Percentiles rank a stretch among this genome's conserved stretches.
Evolutionary conservation across 345 rosid species (phyloP).

Genomic region (Populus ilicifolia): DNA sequence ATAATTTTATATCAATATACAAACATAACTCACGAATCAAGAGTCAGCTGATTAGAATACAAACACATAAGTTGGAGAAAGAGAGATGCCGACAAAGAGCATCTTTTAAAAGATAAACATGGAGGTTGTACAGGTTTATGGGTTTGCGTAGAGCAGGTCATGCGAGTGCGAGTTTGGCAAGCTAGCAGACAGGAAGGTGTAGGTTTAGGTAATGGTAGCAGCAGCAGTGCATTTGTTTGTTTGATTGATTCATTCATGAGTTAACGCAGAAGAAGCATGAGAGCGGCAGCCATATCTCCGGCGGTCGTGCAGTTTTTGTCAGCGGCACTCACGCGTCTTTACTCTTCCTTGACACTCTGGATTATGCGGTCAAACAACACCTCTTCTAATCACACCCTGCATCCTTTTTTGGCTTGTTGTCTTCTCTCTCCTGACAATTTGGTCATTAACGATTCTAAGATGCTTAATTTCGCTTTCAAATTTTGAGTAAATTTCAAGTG

Average conservation of each 20-base stretch:
- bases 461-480: background rate
- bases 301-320: background rate
- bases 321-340: background rate
- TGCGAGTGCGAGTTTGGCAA: background rate
- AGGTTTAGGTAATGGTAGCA: background rate
- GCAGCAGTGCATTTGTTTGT: no score
- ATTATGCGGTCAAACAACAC: background rate
- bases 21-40: no score
- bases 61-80: background rate
- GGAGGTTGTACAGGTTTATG: background rate
- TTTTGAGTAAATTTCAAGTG: no score
- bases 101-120: background rate
- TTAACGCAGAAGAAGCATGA: background rate
- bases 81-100: background rate
- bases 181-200: no score
- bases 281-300: background rate
- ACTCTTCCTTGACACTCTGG: background rate
- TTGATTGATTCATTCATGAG: no score
- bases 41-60: no score
- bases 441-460: background rate
- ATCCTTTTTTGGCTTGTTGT: background rate
- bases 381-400: background rate
- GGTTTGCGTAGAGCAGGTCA: background rate
- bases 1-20: no score
- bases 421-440: background rate